Evolutionary conservation across 768 basidiomycete genomes (phyloP), one percentile per base, ranked within the genome.

Genomic region (Rhodosporidiobolus sp.): DNA sequence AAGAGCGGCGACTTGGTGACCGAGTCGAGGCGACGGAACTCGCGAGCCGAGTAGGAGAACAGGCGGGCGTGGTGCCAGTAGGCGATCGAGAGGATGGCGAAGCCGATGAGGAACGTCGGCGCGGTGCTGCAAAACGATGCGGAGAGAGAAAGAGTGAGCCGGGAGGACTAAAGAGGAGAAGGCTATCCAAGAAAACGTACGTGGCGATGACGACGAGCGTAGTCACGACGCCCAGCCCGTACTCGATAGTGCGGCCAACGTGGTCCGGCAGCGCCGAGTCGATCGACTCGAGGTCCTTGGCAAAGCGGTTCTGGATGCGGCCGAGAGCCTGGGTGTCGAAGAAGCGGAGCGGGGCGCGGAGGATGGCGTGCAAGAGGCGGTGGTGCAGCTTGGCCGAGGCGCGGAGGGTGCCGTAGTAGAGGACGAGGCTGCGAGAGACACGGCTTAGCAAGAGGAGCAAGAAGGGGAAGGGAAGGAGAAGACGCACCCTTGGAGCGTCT

Each of bases 1-100:
- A 78, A 80, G 3, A 80, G 61, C 2, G 80, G 80, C 9, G 81
- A 81, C 58, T 81, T 80, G 10, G 79, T 79, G 17, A 81, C 79
- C 35, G 77, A 78, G 78, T 82, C 83, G 65, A 82, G 80, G 26
- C 83, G 79, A 64, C 71, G 71, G 73, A 84, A 80, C 68, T 83
- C 82, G 49, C 82, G 76, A 22, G 79, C 80, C 10, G 81, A 80
- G 30, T 78, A 75, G 19, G 80, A 74, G 73, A 83, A 84, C 11
- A 76, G 65, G 46, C 68, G 56, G 19, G 78, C 78, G 48, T 73
- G 56, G 34, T 70, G 69, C n/a, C 58, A 60, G 64, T 70, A 77
- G 19, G 46, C 70, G 38, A 75, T 24, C 26, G 70, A 64, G 38
- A 78, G 54, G 34, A 77, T 10, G 14, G 66, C 62, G 63, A 79